Percentiles rank a stretch among this genome's conserved stretches.
phyloP scores from a whole-genome alignment of 2,329 filamentous ascomycete genomes.

The Alternaria metachromatica region DNA sequence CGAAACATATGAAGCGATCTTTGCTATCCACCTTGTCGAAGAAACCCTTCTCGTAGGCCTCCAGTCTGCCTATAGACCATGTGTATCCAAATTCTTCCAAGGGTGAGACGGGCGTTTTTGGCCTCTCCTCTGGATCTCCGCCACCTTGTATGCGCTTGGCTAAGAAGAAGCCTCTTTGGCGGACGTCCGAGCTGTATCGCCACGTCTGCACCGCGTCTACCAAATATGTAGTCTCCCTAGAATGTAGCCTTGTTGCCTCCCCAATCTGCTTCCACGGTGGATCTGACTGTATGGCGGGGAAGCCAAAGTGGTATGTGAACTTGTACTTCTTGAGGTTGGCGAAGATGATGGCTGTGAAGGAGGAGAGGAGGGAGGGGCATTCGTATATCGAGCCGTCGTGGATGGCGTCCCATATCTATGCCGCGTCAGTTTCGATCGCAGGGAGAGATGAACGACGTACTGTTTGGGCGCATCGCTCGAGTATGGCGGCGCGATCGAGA shows the following conservation, averaged over 20 bases:
- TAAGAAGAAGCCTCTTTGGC: conserved; percentile 96
- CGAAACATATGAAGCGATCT: conserved; percentile 85
- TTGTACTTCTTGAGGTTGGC: conserved; percentile 97
- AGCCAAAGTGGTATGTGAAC: conserved; percentile 98
- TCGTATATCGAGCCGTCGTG: conserved; percentile 96
- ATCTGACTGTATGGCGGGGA: conserved; percentile 89
- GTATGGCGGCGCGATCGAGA: conserved; percentile 77
- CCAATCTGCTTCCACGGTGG: conserved; percentile 72
- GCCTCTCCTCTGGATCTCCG: conserved; percentile 32
- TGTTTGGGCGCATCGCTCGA: conserved; percentile 79
- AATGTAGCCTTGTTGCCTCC: conserved; percentile 58
- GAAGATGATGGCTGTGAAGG: conserved; percentile 88
- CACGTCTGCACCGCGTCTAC: conserved; percentile 87
- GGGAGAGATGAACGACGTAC: conserved; percentile 55
- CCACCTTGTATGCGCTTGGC: conserved; percentile 71
- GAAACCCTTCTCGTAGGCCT: conserved; percentile 84
- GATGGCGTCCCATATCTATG: conserved; percentile 94
- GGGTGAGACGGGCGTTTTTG: conserved; percentile 60
- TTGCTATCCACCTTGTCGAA: conserved; percentile 75
- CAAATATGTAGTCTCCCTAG: conserved; percentile 76
- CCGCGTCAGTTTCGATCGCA: not conserved
- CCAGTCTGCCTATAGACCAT: conserved; percentile 80
- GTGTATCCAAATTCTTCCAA: conserved; percentile 67
- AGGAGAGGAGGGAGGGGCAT: conserved; percentile 86
- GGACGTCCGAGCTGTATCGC: conserved; percentile 79